Conservation (phyloP, 352 stramenopile species). For the Aphanomyces euteiches region DNA sequence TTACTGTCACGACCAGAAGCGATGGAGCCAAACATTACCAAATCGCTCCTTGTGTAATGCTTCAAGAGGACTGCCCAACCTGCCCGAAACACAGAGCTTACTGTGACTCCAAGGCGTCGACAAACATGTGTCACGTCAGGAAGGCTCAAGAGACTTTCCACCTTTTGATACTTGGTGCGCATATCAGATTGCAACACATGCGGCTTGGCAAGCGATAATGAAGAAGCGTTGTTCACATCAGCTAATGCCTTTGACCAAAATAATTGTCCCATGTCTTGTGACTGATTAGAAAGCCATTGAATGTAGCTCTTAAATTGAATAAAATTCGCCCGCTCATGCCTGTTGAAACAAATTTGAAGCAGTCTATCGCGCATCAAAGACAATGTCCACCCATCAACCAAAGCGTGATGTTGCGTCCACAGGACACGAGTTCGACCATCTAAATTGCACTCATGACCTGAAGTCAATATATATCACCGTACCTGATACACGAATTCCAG, state of each 20-base stretch:
- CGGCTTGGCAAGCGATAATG: neutral
- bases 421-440: neutral
- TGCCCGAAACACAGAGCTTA: no score
- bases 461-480: neutral
- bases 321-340: neutral
- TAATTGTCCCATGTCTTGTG: neutral
- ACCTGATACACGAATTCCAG: slow-evolving; percentile 1
- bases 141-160: neutral
- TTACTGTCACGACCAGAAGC: neutral
- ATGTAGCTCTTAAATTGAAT: neutral
- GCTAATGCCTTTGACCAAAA: neutral
- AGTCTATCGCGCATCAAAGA: neutral
- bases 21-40: neutral
- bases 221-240: neutral
- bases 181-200: neutral
- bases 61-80: neutral
- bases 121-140: neutral
- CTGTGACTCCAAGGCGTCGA: neutral
- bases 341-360: neutral
- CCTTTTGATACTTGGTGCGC: neutral
- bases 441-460: neutral
- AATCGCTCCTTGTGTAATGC: neutral
- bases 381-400: neutral
- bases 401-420: neutral
- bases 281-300: neutral